These are phyloP conservation scores for Lentinula guzmanii DNA, from an alignment of 768 basidiomycete species.

Conservation along the genomic window DNA sequence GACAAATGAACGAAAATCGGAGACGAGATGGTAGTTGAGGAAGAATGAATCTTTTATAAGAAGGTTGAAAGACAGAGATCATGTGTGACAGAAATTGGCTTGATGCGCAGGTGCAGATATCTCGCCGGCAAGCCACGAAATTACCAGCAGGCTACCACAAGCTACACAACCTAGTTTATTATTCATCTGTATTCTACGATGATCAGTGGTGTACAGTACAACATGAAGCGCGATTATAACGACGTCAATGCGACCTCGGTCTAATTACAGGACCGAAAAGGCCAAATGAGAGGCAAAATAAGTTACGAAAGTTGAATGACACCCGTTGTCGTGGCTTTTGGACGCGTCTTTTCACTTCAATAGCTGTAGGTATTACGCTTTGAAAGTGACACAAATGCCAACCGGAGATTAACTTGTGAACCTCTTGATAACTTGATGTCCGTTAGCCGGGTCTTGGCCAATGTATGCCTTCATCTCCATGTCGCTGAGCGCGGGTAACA, in stretches of 20 bases:
- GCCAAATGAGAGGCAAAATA: background rate
- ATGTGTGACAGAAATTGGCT: background rate
- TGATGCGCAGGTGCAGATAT: background rate
- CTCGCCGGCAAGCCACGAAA: background rate
- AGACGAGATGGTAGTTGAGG: background rate
- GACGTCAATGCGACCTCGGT: background rate
- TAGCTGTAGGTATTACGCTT: background rate
- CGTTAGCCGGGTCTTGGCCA: constrained; percentile 68
- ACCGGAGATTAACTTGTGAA: background rate
- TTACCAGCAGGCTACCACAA: background rate
- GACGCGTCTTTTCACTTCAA: background rate
- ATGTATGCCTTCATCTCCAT: constrained; percentile 48
- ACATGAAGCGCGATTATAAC: background rate
- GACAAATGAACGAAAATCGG: background rate
- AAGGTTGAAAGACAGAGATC: background rate
- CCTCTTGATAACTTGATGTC: background rate
- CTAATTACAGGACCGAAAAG: background rate
- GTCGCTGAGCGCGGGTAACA: constrained; percentile 53
- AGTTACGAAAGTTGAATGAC: background rate
- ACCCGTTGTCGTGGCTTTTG: constrained; percentile 14
- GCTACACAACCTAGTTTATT: background rate
- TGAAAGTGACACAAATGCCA: background rate
- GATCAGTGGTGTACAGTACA: background rate
- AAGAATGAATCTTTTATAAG: background rate
- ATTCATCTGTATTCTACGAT: background rate